Percentiles rank a stretch among this genome's conserved stretches.
Evolutionary conservation across 2,329 filamentous ascomycete species (phyloP).

Genomic region (Hymenoscyphus linearis): DNA sequence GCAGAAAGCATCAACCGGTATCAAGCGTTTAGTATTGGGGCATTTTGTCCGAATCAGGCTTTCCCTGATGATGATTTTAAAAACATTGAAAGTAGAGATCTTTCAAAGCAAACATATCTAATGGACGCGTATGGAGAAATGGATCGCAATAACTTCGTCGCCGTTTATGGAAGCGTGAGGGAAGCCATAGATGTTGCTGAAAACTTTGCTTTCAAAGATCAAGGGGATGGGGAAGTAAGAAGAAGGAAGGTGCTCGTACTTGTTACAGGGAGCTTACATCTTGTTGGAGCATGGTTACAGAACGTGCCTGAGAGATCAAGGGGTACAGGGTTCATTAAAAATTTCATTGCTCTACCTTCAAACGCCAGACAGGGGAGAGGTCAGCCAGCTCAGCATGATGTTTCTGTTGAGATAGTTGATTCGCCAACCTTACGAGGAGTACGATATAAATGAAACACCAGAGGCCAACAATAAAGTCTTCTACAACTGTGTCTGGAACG

Average conservation of each 20-base stretch:
- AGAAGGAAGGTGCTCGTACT: constrained; percentile 53
- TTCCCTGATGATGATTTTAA: constrained; percentile 45
- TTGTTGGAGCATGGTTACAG: constrained; percentile 74
- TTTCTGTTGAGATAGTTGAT: not conserved
- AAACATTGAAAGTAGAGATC: constrained; percentile 26
- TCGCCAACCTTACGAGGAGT: too few relatives aligned
- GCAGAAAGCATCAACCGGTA: too few relatives aligned
- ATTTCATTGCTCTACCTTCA: not conserved
- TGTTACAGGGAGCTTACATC: constrained; percentile 78
- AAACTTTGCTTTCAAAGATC: constrained; percentile 31
- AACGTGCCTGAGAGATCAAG: not conserved
- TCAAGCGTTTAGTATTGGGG: constrained; percentile 59
- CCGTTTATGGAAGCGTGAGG: constrained; percentile 62
- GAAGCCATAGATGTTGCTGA: constrained; percentile 55
- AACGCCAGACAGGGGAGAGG: not conserved
- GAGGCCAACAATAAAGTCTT: too few relatives aligned
- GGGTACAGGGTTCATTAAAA: not conserved
- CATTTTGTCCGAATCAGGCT: constrained; percentile 76
- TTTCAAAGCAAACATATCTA: constrained; percentile 64
- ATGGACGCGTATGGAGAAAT: constrained; percentile 55
- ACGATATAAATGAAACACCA: too few relatives aligned
- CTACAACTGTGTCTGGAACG: not conserved
- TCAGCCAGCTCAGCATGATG: not conserved
- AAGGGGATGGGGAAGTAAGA: constrained; percentile 15
- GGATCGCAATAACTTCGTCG: constrained; percentile 41